These are phyloP conservation scores for Emmonsia crescens DNA, from an alignment of 2,329 filamentous ascomycete species.

Conservation along the genomic window DNA sequence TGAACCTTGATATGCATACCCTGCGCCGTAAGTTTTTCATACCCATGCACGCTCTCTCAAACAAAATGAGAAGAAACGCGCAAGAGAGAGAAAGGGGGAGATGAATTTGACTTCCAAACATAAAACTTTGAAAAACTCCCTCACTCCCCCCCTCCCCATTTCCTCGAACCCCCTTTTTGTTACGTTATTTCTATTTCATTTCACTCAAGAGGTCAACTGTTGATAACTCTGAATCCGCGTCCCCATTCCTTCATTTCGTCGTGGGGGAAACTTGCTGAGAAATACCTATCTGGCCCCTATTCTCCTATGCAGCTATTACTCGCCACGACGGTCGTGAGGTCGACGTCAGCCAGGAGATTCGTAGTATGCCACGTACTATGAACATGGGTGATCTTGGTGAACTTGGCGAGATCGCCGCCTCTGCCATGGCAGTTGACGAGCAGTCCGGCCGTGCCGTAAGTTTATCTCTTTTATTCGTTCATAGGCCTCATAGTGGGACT, in stretches of 20 bases:
- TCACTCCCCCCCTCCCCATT: no score
- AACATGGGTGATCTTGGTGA: background rate
- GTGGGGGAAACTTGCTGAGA: background rate
- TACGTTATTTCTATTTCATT: background rate
- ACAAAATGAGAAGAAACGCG: background rate
- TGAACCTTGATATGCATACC: slow-evolving; percentile 2
- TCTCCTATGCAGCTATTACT: background rate
- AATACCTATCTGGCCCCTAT: background rate
- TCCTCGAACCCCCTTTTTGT: background rate
- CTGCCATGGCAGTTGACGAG: background rate
- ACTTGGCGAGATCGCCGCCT: background rate
- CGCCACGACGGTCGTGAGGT: background rate
- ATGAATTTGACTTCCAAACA: background rate
- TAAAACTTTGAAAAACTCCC: no score
- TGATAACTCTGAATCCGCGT: background rate
- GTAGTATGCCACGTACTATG: background rate
- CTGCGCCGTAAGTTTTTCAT: slow-evolving; percentile 6
- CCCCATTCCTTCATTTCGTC: background rate
- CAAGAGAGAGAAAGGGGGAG: background rate
- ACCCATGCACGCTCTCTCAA: background rate
- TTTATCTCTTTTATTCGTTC: background rate
- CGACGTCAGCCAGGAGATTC: background rate
- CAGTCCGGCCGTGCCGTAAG: background rate
- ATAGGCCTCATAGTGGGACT: no score
- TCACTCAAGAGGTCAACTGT: background rate